phyloP scores from a whole-genome alignment of 2,329 filamentous ascomycete genomes.

The Fusarium floridanum region DNA sequence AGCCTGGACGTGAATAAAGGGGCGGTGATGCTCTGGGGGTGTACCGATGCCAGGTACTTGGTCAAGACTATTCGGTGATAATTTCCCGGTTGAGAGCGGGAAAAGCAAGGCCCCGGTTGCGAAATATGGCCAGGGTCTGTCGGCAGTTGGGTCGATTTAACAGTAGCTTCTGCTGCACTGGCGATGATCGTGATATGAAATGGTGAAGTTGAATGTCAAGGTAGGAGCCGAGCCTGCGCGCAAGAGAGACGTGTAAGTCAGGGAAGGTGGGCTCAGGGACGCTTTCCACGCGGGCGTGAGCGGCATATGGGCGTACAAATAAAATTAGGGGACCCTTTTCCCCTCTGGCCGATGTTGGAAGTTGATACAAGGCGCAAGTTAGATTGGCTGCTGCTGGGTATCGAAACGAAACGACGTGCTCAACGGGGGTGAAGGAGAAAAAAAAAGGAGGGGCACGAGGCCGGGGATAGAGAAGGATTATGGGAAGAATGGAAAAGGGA shows the following conservation, averaged over 20 bases:
- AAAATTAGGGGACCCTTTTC: slow-evolving; percentile 40
- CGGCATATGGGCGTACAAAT: slow-evolving; percentile 38
- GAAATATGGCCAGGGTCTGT: slow-evolving; percentile 19
- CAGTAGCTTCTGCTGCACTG: slow-evolving; percentile 13
- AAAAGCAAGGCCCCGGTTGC: slow-evolving; percentile 29
- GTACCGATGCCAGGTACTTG: slow-evolving; percentile 3
- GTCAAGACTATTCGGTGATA: slow-evolving; percentile 15
- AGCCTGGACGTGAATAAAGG: slow-evolving; percentile 32
- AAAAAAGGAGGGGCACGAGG: slow-evolving; percentile 25
- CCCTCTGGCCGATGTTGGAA: slow-evolving; percentile 28
- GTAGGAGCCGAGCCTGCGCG: slow-evolving; percentile 2
- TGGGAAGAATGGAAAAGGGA: slow-evolving; percentile 31
- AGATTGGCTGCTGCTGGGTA: slow-evolving; percentile 28
- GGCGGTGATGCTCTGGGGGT: slow-evolving; percentile 24
- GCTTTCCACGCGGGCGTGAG: slow-evolving; percentile 35
- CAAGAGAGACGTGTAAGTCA: slow-evolving; percentile 39
- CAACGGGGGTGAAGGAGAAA: slow-evolving; percentile 1
- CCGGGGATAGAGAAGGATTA: slow-evolving; percentile 28
- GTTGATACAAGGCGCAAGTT: slow-evolving; percentile 11
- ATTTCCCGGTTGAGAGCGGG: slow-evolving; percentile 30
- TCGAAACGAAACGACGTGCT: slow-evolving; percentile 36
- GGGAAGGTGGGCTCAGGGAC: slow-evolving; percentile 37
- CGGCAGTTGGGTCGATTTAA: background rate
- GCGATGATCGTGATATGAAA: slow-evolving; percentile 14
- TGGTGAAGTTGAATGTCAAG: slow-evolving; percentile 13